Conservation (phyloP, 2,329 filamentous ascomycete genomes). For the Neospermospora avenae region DNA sequence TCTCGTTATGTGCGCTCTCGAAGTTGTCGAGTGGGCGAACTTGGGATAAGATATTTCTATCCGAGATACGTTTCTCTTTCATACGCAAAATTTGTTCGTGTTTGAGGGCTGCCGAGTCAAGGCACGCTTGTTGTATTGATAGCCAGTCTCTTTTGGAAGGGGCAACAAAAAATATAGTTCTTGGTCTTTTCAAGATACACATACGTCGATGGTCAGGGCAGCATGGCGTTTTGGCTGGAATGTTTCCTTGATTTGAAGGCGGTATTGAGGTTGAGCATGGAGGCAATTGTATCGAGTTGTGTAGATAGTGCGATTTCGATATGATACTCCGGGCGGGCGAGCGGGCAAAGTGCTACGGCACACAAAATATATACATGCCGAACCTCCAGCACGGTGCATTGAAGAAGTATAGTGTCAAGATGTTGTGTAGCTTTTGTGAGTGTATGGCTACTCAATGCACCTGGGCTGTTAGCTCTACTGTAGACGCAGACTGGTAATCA, state of each 20-base stretch:
- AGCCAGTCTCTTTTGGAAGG: background rate
- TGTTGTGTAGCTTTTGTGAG: no score
- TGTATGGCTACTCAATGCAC: no score
- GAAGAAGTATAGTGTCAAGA: no score
- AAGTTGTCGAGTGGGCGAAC: slow-evolving; percentile 84
- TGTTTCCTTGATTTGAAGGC: background rate
- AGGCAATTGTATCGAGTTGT: background rate
- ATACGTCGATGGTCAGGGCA: background rate
- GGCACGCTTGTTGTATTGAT: background rate
- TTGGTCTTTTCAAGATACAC: background rate
- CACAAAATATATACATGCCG: no score
- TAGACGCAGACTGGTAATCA: no score
- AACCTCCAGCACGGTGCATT: no score
- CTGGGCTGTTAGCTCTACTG: no score
- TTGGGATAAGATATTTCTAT: background rate
- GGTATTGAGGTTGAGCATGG: background rate
- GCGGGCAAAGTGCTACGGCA: no score
- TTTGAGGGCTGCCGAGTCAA: background rate
- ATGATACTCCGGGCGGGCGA: no score
- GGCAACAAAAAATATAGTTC: background rate
- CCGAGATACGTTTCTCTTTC: background rate
- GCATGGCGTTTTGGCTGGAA: slow-evolving; percentile 2
- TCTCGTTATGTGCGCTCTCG: slow-evolving; percentile 85
- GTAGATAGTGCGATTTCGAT: background rate
- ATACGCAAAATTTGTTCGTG: background rate